Conservation (phyloP, 2,329 filamentous ascomycete species). For the Teratosphaeria gauchensis region DNA sequence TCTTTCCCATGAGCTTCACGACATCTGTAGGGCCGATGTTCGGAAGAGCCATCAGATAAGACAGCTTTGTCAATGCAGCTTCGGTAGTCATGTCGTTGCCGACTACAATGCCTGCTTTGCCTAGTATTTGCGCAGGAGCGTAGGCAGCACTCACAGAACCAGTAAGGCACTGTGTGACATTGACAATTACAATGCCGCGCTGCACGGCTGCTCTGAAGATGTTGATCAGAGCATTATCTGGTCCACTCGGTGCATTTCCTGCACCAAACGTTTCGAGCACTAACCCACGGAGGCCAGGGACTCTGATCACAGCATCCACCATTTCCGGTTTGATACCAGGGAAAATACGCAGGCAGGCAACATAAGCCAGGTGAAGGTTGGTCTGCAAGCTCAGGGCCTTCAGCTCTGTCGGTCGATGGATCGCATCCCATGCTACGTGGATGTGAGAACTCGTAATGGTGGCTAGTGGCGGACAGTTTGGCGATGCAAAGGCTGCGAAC, state of each 20-base stretch:
- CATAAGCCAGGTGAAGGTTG: slow-evolving; percentile 74
- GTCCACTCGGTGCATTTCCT: slow-evolving; percentile 77
- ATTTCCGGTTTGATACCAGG: slow-evolving; percentile 85
- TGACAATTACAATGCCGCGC: slow-evolving; percentile 76
- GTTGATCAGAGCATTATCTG: slow-evolving; percentile 67
- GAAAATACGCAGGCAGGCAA: slow-evolving; percentile 82
- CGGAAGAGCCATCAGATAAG: slow-evolving; percentile 59
- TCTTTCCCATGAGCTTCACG: slow-evolving; percentile 59
- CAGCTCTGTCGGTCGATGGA: neutral
- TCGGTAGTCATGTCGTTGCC: slow-evolving; percentile 84
- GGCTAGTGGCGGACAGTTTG: slow-evolving; percentile 76
- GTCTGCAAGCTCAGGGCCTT: slow-evolving; percentile 37
- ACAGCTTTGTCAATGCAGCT: slow-evolving; percentile 82
- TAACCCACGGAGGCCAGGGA: slow-evolving; percentile 69
- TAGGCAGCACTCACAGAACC: slow-evolving; percentile 33
- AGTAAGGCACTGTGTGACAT: slow-evolving; percentile 79
- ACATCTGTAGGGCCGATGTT: slow-evolving; percentile 57
- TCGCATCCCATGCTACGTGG: slow-evolving; percentile 4
- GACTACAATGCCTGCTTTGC: slow-evolving; percentile 76
- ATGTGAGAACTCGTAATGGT: slow-evolving; percentile 55
- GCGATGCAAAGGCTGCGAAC: slow-evolving; percentile 79
- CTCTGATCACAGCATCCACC: slow-evolving; percentile 71
- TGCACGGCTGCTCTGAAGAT: slow-evolving; percentile 69
- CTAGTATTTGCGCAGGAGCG: slow-evolving; percentile 52
- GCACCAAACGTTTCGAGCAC: slow-evolving; percentile 89